Conservation (phyloP, 768 basidiomycete species). For the Lyophyllum semitale region DNA sequence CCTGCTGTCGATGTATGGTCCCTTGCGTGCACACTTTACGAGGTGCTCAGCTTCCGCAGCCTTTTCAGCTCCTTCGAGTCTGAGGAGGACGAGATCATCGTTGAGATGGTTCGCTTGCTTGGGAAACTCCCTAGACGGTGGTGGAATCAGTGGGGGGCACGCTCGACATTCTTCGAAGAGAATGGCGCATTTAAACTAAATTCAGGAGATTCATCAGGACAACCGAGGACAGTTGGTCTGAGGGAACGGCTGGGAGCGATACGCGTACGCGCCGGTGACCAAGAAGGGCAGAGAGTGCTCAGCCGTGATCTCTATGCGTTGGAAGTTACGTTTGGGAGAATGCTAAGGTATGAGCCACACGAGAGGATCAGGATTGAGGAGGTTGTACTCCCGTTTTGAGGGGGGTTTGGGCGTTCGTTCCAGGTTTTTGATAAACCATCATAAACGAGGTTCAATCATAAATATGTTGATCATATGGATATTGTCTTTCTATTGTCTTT, state of each 20-base stretch:
- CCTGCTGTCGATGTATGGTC: conserved; percentile 2
- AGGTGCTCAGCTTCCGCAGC: conserved; percentile 2
- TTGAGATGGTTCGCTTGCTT: conserved; percentile 4
- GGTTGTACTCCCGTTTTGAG: conserved; percentile 8
- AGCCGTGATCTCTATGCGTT: conserved; percentile 1
- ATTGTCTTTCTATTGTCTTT: no score
- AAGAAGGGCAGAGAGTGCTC: conserved; percentile 1
- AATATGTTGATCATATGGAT: no score
- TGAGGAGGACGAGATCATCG: conserved; percentile 1
- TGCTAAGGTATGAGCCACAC: conserved; percentile 2
- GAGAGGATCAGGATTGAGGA: conserved; percentile 9
- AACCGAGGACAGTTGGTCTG: conserved; percentile 4
- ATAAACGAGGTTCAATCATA: no score
- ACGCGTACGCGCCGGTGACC: not conserved
- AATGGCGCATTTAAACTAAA: not conserved
- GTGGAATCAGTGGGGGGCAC: not conserved
- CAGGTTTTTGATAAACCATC: no score
- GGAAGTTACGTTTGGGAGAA: not conserved
- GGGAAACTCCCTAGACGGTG: conserved; percentile 4
- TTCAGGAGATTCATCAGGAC: conserved; percentile 1
- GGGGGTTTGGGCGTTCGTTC: no score
- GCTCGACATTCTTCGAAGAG: not conserved
- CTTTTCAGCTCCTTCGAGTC: conserved; percentile 1
- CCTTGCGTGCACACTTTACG: conserved; percentile 5
- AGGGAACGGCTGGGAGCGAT: conserved; percentile 4